Evolutionary conservation across 768 basidiomycete genomes (phyloP).

Genomic region (Lentinus brumalis): DNA sequence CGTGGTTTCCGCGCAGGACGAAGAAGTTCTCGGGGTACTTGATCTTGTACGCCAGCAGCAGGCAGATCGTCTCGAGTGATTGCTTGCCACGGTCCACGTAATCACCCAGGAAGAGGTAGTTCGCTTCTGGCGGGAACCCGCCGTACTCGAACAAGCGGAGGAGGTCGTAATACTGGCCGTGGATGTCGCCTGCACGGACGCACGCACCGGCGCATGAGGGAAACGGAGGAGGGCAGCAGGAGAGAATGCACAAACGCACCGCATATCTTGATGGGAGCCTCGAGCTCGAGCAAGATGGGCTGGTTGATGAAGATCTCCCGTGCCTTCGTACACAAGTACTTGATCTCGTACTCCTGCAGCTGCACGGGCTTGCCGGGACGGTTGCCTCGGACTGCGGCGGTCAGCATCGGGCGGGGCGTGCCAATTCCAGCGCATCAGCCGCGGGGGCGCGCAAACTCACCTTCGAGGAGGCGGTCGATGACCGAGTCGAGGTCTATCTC

Average conservation of each 20-base stretch:
- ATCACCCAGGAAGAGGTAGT: conserved; percentile 99
- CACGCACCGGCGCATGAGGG: conserved; percentile 14
- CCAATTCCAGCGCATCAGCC: conserved; percentile 18
- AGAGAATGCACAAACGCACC: conserved; percentile 53
- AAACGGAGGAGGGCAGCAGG: conserved; percentile 4
- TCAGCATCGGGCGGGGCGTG: conserved; percentile 18
- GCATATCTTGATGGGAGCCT: conserved; percentile 99
- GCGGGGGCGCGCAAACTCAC: conserved; percentile 49
- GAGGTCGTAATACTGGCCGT: conserved; percentile 99
- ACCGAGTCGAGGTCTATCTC: conserved; percentile 99
- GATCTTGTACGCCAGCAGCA: conserved; percentile 99
- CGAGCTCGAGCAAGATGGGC: conserved; percentile 95
- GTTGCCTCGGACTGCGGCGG: conserved; percentile 85
- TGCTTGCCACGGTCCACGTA: conserved; percentile 99
- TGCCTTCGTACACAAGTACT: conserved; percentile 97
- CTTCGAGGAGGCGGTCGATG: conserved; percentile 97
- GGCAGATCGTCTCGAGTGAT: conserved; percentile 98
- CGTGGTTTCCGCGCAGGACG: conserved; percentile 97
- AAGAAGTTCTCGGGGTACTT: conserved; percentile 99
- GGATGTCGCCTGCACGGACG: conserved; percentile 85
- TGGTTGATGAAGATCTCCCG: conserved; percentile 99
- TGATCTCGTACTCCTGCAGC: conserved; percentile 98
- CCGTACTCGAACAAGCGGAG: conserved; percentile 98
- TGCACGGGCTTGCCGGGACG: conserved; percentile 98
- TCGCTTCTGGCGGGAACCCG: conserved; percentile 99